phyloP scores from a whole-genome alignment of 768 basidiomycete species.

The Gelatoporia subvermispora region DNA sequence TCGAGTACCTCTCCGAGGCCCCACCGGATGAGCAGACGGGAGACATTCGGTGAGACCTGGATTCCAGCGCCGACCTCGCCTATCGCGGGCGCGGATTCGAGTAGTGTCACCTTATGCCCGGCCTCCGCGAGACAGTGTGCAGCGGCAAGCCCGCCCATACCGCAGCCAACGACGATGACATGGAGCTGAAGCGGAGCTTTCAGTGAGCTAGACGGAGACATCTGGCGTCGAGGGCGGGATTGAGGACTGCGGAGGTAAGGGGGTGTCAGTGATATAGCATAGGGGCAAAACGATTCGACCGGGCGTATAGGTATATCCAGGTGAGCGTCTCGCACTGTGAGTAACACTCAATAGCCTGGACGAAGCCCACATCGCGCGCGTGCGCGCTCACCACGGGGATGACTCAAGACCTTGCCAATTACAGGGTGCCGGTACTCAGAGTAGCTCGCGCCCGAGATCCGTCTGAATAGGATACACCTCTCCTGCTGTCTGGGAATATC shows the following conservation, averaged over 20 bases:
- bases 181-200: conserved; percentile 29
- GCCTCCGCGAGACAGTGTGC: conserved; percentile 34
- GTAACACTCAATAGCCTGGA: neutral
- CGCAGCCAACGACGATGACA: conserved; percentile 37
- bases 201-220: conserved; percentile 5
- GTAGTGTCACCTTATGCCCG: conserved; percentile 34
- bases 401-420: too few species aligned
- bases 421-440: too few species aligned
- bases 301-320: conserved; percentile 1
- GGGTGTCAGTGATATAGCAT: neutral
- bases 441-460: too few species aligned
- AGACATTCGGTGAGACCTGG: conserved; percentile 38
- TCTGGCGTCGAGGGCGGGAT: conserved; percentile 4
- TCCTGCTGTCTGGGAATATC: too few species aligned
- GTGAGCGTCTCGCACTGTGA: conserved; percentile 5
- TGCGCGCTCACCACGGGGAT: too few species aligned
- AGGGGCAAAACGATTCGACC: neutral
- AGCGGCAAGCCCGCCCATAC: conserved; percentile 38
- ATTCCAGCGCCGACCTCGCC: conserved; percentile 41
- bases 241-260: neutral
- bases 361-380: too few species aligned
- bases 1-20: conserved; percentile 29
- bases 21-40: conserved; percentile 34
- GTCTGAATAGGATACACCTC: too few species aligned
- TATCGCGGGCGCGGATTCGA: conserved; percentile 33